Evolutionary conservation across 2,329 filamentous ascomycete genomes (phyloP).

Genomic region (Periconia sp.): DNA sequence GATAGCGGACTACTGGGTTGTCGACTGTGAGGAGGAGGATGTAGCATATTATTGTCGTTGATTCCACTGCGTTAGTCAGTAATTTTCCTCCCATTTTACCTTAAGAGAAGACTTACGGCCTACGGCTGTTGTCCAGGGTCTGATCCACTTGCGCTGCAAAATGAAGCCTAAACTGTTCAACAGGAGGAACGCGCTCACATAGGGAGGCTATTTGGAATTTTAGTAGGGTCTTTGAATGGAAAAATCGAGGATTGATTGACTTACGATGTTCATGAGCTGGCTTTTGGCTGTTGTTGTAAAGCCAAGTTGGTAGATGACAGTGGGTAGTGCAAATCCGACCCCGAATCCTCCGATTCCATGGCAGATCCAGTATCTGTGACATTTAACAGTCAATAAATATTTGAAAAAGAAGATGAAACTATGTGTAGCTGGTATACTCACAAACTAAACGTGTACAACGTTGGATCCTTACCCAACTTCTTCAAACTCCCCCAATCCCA

Average conservation of each 20-base stretch:
- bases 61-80: constrained; percentile 10
- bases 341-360: constrained; percentile 23
- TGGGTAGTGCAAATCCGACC: constrained; percentile 17
- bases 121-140: constrained; percentile 18
- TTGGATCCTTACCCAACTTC: constrained; percentile 15
- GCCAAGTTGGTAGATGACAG: constrained; percentile 23
- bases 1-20: constrained; percentile 17
- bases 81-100: background rate
- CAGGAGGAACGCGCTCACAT: constrained; percentile 18
- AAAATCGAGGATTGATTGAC: background rate
- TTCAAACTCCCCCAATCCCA: constrained; percentile 20
- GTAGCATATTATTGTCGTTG: constrained; percentile 19
- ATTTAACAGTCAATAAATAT: too few relatives aligned
- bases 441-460: constrained; percentile 18
- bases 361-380: constrained; percentile 15
- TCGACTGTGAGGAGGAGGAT: constrained; percentile 19
- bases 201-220: constrained; percentile 13
- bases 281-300: constrained; percentile 22
- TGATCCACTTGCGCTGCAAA: constrained; percentile 21
- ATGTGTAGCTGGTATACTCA: background rate
- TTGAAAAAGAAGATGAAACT: too few relatives aligned
- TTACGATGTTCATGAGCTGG: constrained; percentile 28
- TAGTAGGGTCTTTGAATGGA: background rate
- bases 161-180: constrained; percentile 19
- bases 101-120: constrained; percentile 10